Conservation (phyloP, 2,329 filamentous ascomycete genomes). For the Dendryphion nanum region DNA sequence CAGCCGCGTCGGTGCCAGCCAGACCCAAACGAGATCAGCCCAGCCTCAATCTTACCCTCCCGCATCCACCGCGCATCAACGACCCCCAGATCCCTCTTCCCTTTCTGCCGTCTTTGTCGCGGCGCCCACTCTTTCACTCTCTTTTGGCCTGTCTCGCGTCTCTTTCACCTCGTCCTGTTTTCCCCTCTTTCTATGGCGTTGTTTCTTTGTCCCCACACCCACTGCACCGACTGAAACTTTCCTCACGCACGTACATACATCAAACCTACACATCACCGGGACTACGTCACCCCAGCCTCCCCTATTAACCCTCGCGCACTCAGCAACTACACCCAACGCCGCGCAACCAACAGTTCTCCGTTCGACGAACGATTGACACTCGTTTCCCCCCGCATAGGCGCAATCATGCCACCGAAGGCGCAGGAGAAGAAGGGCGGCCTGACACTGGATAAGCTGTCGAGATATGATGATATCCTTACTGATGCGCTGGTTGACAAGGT, state of each 20-base stretch:
- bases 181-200: not conserved
- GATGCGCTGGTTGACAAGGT: conserved; percentile 95
- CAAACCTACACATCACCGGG: not conserved
- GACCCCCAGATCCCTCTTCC: no score
- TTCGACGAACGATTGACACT: not conserved
- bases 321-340: not conserved
- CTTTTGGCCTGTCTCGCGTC: not conserved
- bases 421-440: conserved; percentile 67
- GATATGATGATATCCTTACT: conserved; percentile 93
- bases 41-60: no score
- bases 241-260: not conserved
- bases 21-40: no score
- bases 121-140: not conserved
- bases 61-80: no score
- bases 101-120: no score
- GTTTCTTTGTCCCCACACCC: not conserved
- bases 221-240: not conserved
- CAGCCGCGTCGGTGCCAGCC: no score
- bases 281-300: conserved; percentile 34
- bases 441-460: conserved; percentile 81
- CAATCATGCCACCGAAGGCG: conserved; percentile 44
- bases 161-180: not conserved
- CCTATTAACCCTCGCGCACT: conserved; percentile 8
- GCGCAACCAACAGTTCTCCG: not conserved
- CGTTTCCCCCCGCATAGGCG: no score